Base-by-base conservation (phyloP, 306 rosid genomes). In the Trichosanthes truncata region DNA sequence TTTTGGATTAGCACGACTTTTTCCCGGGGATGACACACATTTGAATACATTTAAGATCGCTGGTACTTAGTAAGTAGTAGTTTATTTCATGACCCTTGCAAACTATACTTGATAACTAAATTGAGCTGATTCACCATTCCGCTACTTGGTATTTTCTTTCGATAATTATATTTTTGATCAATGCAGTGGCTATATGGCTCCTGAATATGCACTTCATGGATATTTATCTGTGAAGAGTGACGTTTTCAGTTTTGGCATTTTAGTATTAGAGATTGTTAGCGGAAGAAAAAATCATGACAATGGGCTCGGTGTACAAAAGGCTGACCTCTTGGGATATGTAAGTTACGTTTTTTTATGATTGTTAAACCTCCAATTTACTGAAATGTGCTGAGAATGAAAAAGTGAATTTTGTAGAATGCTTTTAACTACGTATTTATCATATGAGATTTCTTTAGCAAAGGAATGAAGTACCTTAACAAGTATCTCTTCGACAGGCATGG, bases 21-120 rank as follows among this genome's bases (percentile, higher is more conserved):
- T 94, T 88, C 96, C 98, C 17, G 98, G 97, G 67, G 98, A 94
- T 11, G 98, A 88, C 74, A 94, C 97, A 75, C 97, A 94, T 73
- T 26, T 90, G 59, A 84, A 92, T 80, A 94, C 98, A 52, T 92
- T 94, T 77, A 87, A 82, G 91, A 90, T 94, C 81, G 81, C 98
- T 4, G 98, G 98, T 81, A 94, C 98, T 81, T 89, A 84, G 98
- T 94, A 84, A 90, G 98, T 94, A 80, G 75, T 80, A 81, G 76
- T 85, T 57, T 78, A 51, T 63, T 63, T 75, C 49, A 29, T 7
- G 35, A 71, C 11, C 18, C 57, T 29, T 72, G 56, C 77, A 46
- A 25, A 43, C 52, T 6, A 5, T 71, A 43, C 10, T 43, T 69
- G 48, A 41, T 45, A 0, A 35, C 76, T 41, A 12, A 69, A 69